Evolutionary conservation across 306 rosid genomes (phyloP).

Genomic region (Lablab purpureus): DNA sequence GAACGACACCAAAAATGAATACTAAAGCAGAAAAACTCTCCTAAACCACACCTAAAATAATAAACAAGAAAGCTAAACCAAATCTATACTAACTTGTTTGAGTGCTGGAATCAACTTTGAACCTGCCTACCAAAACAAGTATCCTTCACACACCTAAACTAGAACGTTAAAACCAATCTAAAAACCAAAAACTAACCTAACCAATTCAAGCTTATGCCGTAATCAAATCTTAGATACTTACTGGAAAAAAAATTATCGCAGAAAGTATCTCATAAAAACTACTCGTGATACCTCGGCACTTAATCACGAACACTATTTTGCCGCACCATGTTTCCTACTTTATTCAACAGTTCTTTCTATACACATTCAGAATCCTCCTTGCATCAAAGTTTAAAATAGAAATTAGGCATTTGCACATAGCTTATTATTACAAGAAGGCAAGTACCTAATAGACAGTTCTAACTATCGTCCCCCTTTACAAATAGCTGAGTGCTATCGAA

Average conservation of each 20-base stretch:
- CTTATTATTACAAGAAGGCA: conserved; percentile 57
- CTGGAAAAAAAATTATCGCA: not conserved
- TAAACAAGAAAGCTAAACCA: not conserved
- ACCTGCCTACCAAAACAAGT: not conserved
- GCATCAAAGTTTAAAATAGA: conserved; percentile 32
- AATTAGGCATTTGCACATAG: conserved; percentile 49
- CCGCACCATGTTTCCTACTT: conserved; percentile 35
- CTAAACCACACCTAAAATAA: not conserved
- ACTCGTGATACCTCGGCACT: not conserved
- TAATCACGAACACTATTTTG: conserved; percentile 5
- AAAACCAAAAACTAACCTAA: not conserved
- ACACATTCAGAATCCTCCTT: conserved; percentile 38
- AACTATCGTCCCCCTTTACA: conserved; percentile 72
- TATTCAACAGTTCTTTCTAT: conserved; percentile 47
- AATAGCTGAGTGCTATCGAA: conserved; percentile 56
- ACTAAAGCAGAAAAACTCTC: not conserved
- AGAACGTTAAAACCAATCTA: not conserved
- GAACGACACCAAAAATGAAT: not conserved
- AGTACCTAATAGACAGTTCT: conserved; percentile 57
- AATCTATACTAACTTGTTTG: not conserved
- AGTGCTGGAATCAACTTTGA: not conserved
- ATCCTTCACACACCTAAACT: not conserved
- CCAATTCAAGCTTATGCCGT: not conserved
- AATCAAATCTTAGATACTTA: not conserved
- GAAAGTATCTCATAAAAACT: not conserved